These are phyloP conservation scores for Leccinum griseonigrum DNA, from an alignment of 1,284 basidiomycete genomes.

Conservation along the genomic window DNA sequence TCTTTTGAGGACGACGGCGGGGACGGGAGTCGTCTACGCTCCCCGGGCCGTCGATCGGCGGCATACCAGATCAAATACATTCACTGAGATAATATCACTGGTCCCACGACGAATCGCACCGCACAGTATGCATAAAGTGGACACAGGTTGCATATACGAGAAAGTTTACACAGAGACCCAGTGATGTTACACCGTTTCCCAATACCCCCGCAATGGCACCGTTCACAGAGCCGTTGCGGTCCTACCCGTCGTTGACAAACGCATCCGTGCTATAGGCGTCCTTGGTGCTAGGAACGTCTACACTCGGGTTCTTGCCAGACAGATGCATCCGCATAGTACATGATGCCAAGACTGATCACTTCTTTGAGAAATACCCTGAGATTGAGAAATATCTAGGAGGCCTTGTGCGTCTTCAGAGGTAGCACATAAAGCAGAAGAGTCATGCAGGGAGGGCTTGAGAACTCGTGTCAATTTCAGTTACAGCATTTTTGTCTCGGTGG, in stretches of 20 bases:
- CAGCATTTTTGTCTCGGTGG: slow-evolving; percentile 77
- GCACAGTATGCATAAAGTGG: background rate
- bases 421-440: no score
- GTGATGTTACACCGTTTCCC: background rate
- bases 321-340: no score
- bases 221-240: slow-evolving; percentile 4
- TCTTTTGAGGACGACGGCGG: background rate
- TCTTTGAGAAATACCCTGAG: no score
- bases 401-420: no score
- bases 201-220: slow-evolving; percentile 9
- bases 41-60: no score
- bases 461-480: slow-evolving; percentile 35
- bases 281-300: slow-evolving; percentile 33
- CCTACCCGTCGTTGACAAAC: slow-evolving; percentile 35
- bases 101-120: no score
- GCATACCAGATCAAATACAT: background rate
- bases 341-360: no score
- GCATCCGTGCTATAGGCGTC: slow-evolving; percentile 51
- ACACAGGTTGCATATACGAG: background rate
- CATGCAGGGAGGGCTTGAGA: no score
- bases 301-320: slow-evolving; percentile 61
- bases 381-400: no score
- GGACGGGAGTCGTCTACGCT: background rate
- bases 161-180: background rate
- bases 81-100: background rate